Evolutionary conservation across 768 basidiomycete genomes (phyloP).

Genomic region (Dacryopinax primogenitus): DNA sequence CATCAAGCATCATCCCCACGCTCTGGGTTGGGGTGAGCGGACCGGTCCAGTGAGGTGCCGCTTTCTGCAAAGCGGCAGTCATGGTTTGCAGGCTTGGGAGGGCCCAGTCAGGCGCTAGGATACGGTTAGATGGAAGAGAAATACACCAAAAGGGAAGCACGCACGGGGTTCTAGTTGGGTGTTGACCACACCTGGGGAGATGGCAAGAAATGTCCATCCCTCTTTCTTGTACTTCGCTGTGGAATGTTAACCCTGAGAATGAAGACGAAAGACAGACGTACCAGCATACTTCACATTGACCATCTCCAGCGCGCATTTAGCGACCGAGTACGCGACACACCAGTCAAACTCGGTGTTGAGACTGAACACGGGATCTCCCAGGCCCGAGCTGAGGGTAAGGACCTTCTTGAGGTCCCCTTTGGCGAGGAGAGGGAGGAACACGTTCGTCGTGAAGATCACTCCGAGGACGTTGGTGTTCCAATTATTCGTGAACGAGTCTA

Average conservation of each 20-base stretch:
- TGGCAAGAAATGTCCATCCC: constrained; percentile 29
- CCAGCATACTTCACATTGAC: constrained; percentile 27
- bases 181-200: constrained; percentile 32
- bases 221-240: constrained; percentile 21
- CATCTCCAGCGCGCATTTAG: constrained; percentile 32
- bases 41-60: constrained; percentile 17
- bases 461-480: constrained; percentile 29
- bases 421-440: constrained; percentile 31
- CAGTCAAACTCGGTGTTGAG: constrained; percentile 14
- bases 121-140: neutral
- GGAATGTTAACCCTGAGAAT: neutral
- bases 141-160: neutral
- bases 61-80: constrained; percentile 12
- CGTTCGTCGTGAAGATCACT: constrained; percentile 28
- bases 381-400: constrained; percentile 25
- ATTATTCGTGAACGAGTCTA: constrained; percentile 8
- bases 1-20: constrained; percentile 17
- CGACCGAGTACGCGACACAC: constrained; percentile 25
- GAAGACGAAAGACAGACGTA: neutral
- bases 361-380: constrained; percentile 24
- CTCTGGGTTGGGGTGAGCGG: constrained; percentile 18
- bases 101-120: constrained; percentile 14
- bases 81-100: constrained; percentile 13
- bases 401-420: constrained; percentile 29
- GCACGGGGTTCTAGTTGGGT: constrained; percentile 16